Percentiles rank a stretch among this genome's conserved stretches.
Conservation (phyloP, 768 basidiomycete genomes). For the Sporobolomyces pararoseus region DNA sequence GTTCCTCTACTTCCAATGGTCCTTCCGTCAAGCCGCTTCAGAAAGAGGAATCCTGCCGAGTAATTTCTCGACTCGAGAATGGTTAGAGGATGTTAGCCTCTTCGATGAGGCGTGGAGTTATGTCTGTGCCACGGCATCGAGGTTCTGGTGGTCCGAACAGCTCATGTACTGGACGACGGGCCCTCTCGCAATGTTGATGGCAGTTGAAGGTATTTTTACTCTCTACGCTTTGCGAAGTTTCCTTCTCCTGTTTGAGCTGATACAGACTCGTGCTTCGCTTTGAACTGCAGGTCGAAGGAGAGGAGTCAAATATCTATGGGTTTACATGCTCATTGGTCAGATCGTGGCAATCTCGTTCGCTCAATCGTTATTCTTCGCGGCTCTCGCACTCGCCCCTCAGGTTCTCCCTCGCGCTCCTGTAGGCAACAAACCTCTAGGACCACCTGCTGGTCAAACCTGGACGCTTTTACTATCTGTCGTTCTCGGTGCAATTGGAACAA, state of each 20-base stretch:
- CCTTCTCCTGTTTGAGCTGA: too few relatives aligned
- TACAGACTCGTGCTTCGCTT: too few relatives aligned
- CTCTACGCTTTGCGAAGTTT: too few relatives aligned
- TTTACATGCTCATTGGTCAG: conserved; percentile 70
- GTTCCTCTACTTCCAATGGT: conserved; percentile 30
- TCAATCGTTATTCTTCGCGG: conserved; percentile 61
- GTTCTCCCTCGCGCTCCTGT: conserved; percentile 24
- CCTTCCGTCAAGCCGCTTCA: conserved; percentile 20
- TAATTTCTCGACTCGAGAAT: conserved; percentile 20
- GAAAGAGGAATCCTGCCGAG: conserved; percentile 5
- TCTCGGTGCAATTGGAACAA: conserved; percentile 55
- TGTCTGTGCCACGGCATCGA: conserved; percentile 55
- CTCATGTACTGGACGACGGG: conserved; percentile 62
- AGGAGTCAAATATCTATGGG: conserved; percentile 58
- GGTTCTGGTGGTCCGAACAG: conserved; percentile 72
- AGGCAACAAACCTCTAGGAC: not conserved
- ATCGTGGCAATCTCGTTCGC: conserved; percentile 68
- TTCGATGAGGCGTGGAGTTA: conserved; percentile 45
- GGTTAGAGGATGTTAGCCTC: conserved; percentile 40
- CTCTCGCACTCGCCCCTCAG: conserved; percentile 51
- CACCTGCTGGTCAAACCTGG: conserved; percentile 14
- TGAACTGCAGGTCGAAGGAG: conserved; percentile 50
- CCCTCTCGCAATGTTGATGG: conserved; percentile 58
- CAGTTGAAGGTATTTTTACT: conserved; percentile 55
- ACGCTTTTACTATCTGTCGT: conserved; percentile 52